Evolutionary conservation across 106 monocot species (phyloP), one percentile per base, ranked within the genome.

Genomic region (Iris macrosiphon): DNA sequence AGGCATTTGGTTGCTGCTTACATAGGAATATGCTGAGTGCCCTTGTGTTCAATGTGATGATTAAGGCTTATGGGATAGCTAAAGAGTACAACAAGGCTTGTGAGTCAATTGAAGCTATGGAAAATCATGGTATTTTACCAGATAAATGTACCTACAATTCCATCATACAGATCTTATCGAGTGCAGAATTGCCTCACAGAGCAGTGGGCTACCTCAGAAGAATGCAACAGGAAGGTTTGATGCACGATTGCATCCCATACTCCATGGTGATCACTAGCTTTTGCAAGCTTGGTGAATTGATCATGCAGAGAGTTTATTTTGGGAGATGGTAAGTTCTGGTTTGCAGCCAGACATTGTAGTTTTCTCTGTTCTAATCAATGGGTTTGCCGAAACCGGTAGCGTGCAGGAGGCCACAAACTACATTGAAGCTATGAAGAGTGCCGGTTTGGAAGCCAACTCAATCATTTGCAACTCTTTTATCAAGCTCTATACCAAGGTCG

Each of bases 41-140:
- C 46, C 40, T 76, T 46, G 82, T 82, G 25, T 79, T 85, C 54
- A 89, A 89, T 82, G 95, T 95, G 31, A 95, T 95, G 95, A 89
- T 89, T 31, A 95, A 95, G 67, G 85, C 76, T 28, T 89, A 82
- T 80, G 89, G 84, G 12, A 60, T 79, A 21, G 67, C 25, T 24
- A 74, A 77, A 57, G 67, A 82, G n/a, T 74, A 71, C 55, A 61
- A 74, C 18, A 77, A 80, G 28, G 95, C 71, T 15, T 85, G 79
- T 50, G 69, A 85, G 38, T 38, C 70, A 14, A 67, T 79, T 59
- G 62, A 85, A 38, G 63, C 47, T 11, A 85, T 95, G 79, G 69
- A 76, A 63, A 55, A 47, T 12, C 49, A 82, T 61, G 66, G 58
- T 19, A 41, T 85, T 55, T 64, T 45, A 14, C 89, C 85, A 34